phyloP scores from a whole-genome alignment of 2,329 filamentous ascomycete genomes.

The Neopestalotiopsis clavispora region DNA sequence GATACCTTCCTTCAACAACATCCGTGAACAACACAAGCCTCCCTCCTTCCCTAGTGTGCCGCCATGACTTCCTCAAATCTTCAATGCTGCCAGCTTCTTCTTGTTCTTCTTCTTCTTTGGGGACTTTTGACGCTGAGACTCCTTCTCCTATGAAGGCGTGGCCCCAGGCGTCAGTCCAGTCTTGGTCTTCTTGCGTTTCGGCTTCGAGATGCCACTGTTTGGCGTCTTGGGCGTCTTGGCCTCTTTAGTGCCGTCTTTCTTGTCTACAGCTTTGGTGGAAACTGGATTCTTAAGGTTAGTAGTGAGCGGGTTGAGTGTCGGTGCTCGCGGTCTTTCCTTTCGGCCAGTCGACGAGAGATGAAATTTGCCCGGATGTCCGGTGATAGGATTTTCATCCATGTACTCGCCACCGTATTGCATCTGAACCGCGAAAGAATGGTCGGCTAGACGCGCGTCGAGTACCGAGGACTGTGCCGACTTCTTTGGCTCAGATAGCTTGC shows the following conservation, averaged over 20 bases:
- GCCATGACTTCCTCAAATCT: not conserved
- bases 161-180: constrained; percentile 27
- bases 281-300: constrained; percentile 29
- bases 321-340: constrained; percentile 42
- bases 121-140: not conserved
- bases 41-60: no score
- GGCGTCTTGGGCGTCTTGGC: constrained; percentile 41
- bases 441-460: constrained; percentile 47
- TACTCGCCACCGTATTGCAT: constrained; percentile 67
- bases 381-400: constrained; percentile 72
- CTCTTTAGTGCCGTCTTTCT: constrained; percentile 33
- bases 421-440: constrained; percentile 63
- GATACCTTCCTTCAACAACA: not conserved
- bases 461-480: constrained; percentile 23
- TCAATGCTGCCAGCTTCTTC: not conserved
- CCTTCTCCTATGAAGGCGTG: constrained; percentile 28
- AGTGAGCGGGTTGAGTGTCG: constrained; percentile 28
- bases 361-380: constrained; percentile 68
- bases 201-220: constrained; percentile 36
- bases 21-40: not conserved
- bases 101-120: not conserved
- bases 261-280: constrained; percentile 22
- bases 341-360: constrained; percentile 67
- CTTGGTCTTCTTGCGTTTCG: constrained; percentile 44
- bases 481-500: constrained; percentile 17